Percentiles rank a stretch among this genome's conserved stretches.
These are phyloP conservation scores for Picea sitchensis DNA, from an alignment of 75 land plant species.

Conservation along the genomic window DNA sequence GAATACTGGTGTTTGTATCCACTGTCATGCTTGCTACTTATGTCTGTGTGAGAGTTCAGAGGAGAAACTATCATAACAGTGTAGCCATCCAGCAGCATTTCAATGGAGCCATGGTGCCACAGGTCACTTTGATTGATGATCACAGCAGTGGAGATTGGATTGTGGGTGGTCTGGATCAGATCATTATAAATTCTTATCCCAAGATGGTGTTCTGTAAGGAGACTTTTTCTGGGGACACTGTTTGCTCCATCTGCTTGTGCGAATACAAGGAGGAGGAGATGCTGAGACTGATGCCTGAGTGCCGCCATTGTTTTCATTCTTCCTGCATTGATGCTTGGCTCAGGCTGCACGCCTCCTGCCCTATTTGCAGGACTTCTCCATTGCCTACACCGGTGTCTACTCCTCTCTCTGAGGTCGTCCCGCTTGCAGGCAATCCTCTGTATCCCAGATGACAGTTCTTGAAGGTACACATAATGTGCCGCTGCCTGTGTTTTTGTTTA, in stretches of 20 bases:
- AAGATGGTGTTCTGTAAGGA: constrained; percentile 51
- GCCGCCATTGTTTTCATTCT: constrained; percentile 79
- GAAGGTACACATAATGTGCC: too few species aligned
- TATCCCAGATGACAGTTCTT: constrained; percentile 1
- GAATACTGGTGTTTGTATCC: constrained; percentile 41
- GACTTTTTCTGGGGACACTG: constrained; percentile 13
- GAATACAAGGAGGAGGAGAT: constrained; percentile 82
- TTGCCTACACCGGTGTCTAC: constrained; percentile 85
- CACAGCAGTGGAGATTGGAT: constrained; percentile 11
- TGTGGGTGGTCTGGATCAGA: constrained; percentile 61
- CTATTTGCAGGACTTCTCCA: constrained; percentile 88
- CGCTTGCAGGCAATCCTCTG: constrained; percentile 64
- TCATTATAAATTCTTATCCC: constrained; percentile 79
- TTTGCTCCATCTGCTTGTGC: constrained; percentile 83
- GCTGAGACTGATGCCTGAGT: constrained; percentile 93
- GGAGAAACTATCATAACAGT: constrained; percentile 5
- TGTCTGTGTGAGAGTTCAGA: constrained; percentile 40
- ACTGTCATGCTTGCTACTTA: constrained; percentile 49
- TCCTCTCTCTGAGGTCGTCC: constrained; percentile 82
- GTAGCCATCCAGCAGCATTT: not conserved
- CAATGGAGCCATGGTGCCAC: not conserved
- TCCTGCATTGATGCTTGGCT: constrained; percentile 87
- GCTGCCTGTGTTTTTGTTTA: too few species aligned
- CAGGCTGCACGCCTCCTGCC: constrained; percentile 83
- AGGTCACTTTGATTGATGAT: not conserved